phyloP scores from a whole-genome alignment of 225 moss, liverwort and hornwort species.

The Climacium dendroides region DNA sequence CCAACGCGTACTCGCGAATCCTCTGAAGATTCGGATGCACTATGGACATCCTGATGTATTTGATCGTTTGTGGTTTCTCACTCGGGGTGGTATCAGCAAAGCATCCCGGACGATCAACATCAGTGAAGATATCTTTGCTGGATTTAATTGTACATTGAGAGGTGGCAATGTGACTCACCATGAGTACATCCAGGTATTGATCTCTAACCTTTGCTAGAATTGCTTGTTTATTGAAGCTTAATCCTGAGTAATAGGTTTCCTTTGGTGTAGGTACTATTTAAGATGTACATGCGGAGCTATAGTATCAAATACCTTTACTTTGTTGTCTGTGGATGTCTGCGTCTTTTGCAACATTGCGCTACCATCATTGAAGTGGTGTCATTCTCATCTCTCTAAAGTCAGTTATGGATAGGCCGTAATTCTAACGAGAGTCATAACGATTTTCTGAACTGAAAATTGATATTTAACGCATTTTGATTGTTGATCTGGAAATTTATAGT shows the following conservation, averaged over 20 bases:
- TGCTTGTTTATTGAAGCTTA: background rate
- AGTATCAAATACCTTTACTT: background rate
- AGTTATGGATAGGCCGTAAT: background rate
- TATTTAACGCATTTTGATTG: background rate
- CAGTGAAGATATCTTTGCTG: constrained; percentile 97
- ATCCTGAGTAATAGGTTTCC: background rate
- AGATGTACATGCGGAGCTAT: background rate
- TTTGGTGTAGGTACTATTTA: background rate
- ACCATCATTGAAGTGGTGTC: background rate
- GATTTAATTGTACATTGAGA: constrained; percentile 85
- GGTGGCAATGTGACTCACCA: constrained; percentile 91
- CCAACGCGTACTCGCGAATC: constrained; percentile 85
- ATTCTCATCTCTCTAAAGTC: background rate
- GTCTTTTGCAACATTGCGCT: background rate
- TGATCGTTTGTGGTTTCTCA: constrained; percentile 77
- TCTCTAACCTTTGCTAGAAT: background rate
- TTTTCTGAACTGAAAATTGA: background rate
- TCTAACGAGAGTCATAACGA: background rate
- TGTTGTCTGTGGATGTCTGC: background rate
- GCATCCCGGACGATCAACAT: constrained; percentile 89
- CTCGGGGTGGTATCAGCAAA: constrained; percentile 89
- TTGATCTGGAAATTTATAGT: background rate
- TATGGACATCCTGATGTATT: constrained; percentile 99
- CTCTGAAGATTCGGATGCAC: constrained; percentile 91
- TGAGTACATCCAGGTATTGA: constrained; percentile 71